Evolutionary conservation across 2,329 filamentous ascomycete species (phyloP).

Genomic region (Fusarium pseudonygamai): DNA sequence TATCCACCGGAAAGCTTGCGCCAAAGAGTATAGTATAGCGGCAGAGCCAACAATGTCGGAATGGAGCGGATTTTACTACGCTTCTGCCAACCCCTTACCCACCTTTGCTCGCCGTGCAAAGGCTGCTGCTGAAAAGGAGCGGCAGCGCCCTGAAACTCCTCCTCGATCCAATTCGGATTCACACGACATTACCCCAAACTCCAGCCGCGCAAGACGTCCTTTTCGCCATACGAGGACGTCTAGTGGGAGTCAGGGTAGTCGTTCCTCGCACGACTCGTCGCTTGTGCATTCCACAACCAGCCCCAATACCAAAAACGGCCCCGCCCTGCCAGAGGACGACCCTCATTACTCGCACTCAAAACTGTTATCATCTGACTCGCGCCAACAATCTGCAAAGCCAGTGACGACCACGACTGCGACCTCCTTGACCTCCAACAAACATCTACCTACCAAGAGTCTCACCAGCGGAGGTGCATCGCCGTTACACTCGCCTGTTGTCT

Average conservation of each 20-base stretch:
- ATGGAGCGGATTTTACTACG: constrained; percentile 46
- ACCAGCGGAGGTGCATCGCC: neutral
- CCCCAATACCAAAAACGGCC: constrained; percentile 35
- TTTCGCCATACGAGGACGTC: constrained; percentile 39
- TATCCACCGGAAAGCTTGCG: constrained; percentile 37
- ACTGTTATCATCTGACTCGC: constrained; percentile 40
- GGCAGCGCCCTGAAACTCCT: constrained; percentile 37
- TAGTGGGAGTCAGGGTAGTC: constrained; percentile 42
- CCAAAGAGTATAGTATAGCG: constrained; percentile 37
- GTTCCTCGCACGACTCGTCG: constrained; percentile 43
- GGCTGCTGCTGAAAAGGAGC: constrained; percentile 45
- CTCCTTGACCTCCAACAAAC: constrained; percentile 24
- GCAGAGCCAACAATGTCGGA: constrained; percentile 44
- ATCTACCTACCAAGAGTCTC: constrained; percentile 21
- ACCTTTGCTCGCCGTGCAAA: constrained; percentile 38
- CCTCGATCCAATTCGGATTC: constrained; percentile 30
- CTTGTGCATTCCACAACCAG: constrained; percentile 41
- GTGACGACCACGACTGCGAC: constrained; percentile 15
- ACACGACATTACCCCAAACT: constrained; percentile 26
- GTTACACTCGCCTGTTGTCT: constrained; percentile 33
- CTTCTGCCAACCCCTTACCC: constrained; percentile 45
- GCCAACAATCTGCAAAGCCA: constrained; percentile 22
- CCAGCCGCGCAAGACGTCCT: constrained; percentile 29
- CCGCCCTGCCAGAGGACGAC: constrained; percentile 41
- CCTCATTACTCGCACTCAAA: constrained; percentile 31